Conservation (phyloP, 2,329 filamentous ascomycete species). For the Amesomyces nigricolor region DNA sequence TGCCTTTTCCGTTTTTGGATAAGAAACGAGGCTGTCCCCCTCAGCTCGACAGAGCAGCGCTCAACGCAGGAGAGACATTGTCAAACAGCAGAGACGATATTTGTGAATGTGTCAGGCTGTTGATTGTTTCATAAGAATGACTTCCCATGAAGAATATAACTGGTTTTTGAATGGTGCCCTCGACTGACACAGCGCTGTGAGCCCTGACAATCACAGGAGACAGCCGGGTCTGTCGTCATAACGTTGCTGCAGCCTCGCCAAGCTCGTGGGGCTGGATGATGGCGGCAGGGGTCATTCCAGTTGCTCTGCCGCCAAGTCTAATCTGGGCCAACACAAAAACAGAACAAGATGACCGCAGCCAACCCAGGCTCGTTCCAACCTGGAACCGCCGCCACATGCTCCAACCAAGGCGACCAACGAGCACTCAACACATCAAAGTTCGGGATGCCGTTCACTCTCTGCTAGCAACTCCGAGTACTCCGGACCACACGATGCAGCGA, state of each 20-base stretch:
- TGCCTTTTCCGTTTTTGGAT: too few species aligned
- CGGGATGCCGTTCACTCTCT: not conserved
- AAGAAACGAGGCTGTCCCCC: too few species aligned
- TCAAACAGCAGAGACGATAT: too few species aligned
- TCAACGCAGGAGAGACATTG: too few species aligned
- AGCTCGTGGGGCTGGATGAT: not conserved
- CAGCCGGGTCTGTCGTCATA: not conserved
- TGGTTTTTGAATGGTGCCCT: too few species aligned
- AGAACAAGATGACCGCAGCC: conserved; percentile 7
- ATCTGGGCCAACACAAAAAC: conserved; percentile 8
- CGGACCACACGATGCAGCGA: conserved; percentile 13
- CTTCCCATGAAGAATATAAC: too few species aligned
- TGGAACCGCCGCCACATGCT: conserved; percentile 9
- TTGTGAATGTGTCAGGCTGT: too few species aligned
- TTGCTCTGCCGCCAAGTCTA: conserved; percentile 6
- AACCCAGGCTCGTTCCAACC: conserved; percentile 3
- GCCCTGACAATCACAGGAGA: not conserved
- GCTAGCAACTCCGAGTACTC: not conserved
- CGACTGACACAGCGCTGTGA: too few species aligned
- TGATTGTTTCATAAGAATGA: too few species aligned
- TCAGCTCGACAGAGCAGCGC: too few species aligned
- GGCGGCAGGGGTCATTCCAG: not conserved
- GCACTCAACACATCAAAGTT: not conserved
- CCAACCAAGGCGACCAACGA: conserved; percentile 8
- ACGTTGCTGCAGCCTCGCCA: not conserved